Percentiles rank a stretch among this genome's conserved stretches.
phyloP scores from a whole-genome alignment of 331 rosid species.

The Saraca asoca region DNA sequence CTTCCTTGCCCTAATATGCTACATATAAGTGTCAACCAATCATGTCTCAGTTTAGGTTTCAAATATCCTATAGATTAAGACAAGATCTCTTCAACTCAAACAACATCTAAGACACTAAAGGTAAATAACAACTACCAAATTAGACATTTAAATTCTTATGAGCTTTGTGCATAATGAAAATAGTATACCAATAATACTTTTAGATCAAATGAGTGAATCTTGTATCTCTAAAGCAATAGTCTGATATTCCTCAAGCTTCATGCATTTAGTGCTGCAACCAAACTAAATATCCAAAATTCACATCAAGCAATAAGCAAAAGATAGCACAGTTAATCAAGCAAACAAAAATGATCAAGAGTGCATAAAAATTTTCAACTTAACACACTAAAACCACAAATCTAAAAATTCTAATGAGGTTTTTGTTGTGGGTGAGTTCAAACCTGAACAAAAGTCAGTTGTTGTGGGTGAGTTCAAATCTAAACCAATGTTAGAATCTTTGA shows the following conservation, averaged over 20 bases:
- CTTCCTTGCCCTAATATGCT: slow-evolving; percentile 30
- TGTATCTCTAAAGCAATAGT: slow-evolving; percentile 53
- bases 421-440: too few relatives aligned
- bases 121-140: not conserved
- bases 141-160: not conserved
- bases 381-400: too few relatives aligned
- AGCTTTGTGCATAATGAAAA: slow-evolving; percentile 8
- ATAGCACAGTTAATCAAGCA: not conserved
- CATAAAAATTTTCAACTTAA: too few relatives aligned
- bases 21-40: slow-evolving; percentile 16
- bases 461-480: too few relatives aligned
- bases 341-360: too few relatives aligned
- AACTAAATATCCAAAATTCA: not conserved
- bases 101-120: not conserved
- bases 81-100: not conserved
- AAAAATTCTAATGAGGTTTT: too few relatives aligned
- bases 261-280: slow-evolving; percentile 55
- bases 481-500: too few relatives aligned
- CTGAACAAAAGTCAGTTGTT: too few relatives aligned
- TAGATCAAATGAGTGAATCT: slow-evolving; percentile 50
- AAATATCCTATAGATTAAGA: not conserved
- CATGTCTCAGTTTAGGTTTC: not conserved
- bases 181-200: slow-evolving; percentile 56
- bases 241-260: slow-evolving; percentile 63
- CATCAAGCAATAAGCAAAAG: not conserved